phyloP scores from a whole-genome alignment of 176 grass and related monocot genomes.

The Eremochloa ophiuroides region DNA sequence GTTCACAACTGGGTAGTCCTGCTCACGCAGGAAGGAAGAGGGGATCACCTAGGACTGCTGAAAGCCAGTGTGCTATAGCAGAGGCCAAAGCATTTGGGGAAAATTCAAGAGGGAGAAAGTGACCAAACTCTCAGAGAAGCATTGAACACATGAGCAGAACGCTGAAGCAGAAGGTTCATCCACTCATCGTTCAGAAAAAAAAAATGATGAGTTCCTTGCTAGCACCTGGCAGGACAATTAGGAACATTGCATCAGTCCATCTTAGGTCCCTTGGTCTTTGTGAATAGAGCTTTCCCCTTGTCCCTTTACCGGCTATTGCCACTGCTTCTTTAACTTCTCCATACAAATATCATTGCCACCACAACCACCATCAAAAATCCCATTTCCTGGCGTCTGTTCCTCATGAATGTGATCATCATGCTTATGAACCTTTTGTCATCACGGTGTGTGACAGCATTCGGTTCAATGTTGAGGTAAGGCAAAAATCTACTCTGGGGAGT shows the following conservation, averaged over 20 bases:
- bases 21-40: slow-evolving; percentile 42
- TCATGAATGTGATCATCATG: slow-evolving; percentile 30
- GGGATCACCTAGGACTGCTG: slow-evolving; percentile 40
- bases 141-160: slow-evolving; percentile 46
- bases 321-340: slow-evolving; percentile 27
- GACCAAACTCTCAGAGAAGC: slow-evolving; percentile 25
- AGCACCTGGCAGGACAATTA: slow-evolving; percentile 15
- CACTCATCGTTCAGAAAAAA: slow-evolving; percentile 10
- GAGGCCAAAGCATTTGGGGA: slow-evolving; percentile 69
- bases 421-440: slow-evolving; percentile 4
- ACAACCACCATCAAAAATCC: background rate
- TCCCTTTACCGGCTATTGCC: slow-evolving; percentile 19
- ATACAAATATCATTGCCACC: slow-evolving; percentile 18
- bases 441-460: background rate
- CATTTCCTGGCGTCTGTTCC: slow-evolving; percentile 35
- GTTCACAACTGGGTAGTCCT: slow-evolving; percentile 55
- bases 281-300: slow-evolving; percentile 36
- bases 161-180: slow-evolving; percentile 30
- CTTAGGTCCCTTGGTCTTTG: slow-evolving; percentile 37
- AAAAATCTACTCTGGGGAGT: slow-evolving; percentile 5
- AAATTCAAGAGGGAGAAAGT: slow-evolving; percentile 67
- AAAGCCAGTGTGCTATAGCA: slow-evolving; percentile 68
- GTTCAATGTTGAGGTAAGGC: slow-evolving; percentile 1
- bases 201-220: slow-evolving; percentile 21
- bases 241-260: slow-evolving; percentile 14